Base-by-base conservation (phyloP, 345 rosid genomes). In the Toxicodendron radicans region DNA sequence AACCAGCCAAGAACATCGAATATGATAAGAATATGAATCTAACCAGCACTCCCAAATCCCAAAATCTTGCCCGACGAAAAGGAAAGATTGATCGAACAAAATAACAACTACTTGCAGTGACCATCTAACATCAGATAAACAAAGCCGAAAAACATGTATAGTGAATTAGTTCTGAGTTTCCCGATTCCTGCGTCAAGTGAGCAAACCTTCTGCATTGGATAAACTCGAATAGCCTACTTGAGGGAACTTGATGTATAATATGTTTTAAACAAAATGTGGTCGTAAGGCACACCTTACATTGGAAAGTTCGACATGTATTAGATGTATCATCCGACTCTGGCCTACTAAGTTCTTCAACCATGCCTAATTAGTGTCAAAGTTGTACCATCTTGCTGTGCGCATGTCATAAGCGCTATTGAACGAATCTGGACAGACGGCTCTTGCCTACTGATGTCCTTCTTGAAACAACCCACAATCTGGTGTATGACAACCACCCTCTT, bases 401-500 rank as follows among this genome's bases (percentile, higher is more conserved):
- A 48, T 76, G 71, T 70, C 73, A 78, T 43, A 80, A 51, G 71
- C 79, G 73, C 23, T 58, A 81, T 63, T 63, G 6, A 46, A 73
- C 20, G 45, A 86, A 83, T 45, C 87, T 74, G 23, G 87, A 80
- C 64, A 83, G 81, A 70, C 77, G 79, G 46, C 16, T 76, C 70
- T 52, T 74, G 27, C 77, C 77, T 63, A 79, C 84, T 1, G 80
- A 71, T 58, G 75, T 72, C 77, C 68, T 86, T 63, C 87, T 76
- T 20, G 85, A 60, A 57, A 48, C 77, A 30, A 84, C 78, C 86
- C 85, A 69, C 30, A 74, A 61, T 81, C 79, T 80, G 38, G 85
- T 66, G 72, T 78, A 76, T 3, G 89, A 80, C 53, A 88, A 79
- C 87, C 88, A 90, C 18, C 89, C 87, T 76, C 63, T 84, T 51